These are phyloP conservation scores for Pyrus bretschneideri DNA, from an alignment of 306 rosid species.

Conservation along the genomic window DNA sequence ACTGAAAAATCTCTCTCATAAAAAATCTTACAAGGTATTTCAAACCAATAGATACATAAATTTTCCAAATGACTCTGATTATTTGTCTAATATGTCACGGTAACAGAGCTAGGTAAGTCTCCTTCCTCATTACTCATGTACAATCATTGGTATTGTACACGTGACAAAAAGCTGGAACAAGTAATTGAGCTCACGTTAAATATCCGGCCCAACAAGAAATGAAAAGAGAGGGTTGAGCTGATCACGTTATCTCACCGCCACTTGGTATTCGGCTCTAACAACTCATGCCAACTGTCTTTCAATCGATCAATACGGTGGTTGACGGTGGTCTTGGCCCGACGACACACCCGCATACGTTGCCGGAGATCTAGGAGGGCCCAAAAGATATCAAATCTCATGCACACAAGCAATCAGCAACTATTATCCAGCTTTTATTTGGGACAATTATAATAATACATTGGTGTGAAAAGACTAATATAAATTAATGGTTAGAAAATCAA, in stretches of 20 bases:
- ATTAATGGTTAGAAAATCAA: not conserved
- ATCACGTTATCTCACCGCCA: conserved; percentile 3
- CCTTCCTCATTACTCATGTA: not conserved
- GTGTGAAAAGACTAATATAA: not conserved
- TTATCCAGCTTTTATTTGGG: not conserved
- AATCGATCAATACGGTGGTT: not conserved
- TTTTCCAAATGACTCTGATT: too few species aligned
- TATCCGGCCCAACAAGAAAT: not conserved
- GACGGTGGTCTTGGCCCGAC: not conserved
- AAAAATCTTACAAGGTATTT: too few species aligned
- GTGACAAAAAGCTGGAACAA: not conserved
- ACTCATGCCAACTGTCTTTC: not conserved
- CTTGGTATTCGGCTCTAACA: not conserved
- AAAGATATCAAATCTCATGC: not conserved
- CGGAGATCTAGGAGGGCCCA: conserved; percentile 9
- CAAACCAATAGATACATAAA: too few species aligned
- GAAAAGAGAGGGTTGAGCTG: not conserved
- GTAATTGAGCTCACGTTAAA: not conserved
- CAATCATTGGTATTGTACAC: not conserved
- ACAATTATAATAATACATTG: not conserved
- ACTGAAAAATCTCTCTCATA: too few species aligned
- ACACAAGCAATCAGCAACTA: not conserved
- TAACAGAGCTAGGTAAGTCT: too few species aligned
- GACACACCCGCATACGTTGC: not conserved
- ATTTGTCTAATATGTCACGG: not conserved